A percentile compares a stretch with the other conserved stretches of the same genome.
These are phyloP conservation scores for Henckelia pumila DNA, from an alignment of 257 asterid genomes.

Conservation along the genomic window DNA sequence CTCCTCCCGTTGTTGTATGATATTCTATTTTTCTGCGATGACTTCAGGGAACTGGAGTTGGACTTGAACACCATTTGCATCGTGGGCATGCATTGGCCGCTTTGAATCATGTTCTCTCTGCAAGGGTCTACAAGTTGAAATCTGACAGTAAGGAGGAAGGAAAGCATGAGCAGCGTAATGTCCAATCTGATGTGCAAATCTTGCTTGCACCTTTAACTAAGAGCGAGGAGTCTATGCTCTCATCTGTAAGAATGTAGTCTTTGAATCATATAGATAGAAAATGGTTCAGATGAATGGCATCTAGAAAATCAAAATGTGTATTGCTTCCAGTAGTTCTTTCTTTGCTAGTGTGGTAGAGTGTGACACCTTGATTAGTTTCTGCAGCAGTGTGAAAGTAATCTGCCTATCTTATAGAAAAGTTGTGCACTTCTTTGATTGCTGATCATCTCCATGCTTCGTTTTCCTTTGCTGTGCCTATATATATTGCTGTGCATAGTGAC, in stretches of 20 bases:
- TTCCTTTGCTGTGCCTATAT: background rate
- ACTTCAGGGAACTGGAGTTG: slow-evolving; percentile 76
- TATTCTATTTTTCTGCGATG: slow-evolving; percentile 25
- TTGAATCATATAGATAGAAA: slow-evolving; percentile 22
- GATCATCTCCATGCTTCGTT: slow-evolving; percentile 1
- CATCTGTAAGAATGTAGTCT: slow-evolving; percentile 63
- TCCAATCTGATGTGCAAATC: slow-evolving; percentile 73
- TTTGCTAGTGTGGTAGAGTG: slow-evolving; percentile 20
- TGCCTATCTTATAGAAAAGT: slow-evolving; percentile 4
- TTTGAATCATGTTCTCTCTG: slow-evolving; percentile 62
- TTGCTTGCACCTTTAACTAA: slow-evolving; percentile 73
- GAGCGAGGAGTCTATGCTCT: slow-evolving; percentile 77
- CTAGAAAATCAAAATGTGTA: slow-evolving; percentile 6
- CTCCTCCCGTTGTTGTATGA: slow-evolving; percentile 9
- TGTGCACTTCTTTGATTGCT: background rate
- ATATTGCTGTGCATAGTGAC: background rate
- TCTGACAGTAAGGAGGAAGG: slow-evolving; percentile 49
- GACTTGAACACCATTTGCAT: slow-evolving; percentile 92
- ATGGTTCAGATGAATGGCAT: slow-evolving; percentile 20
- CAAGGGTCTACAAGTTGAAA: slow-evolving; percentile 67
- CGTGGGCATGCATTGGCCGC: slow-evolving; percentile 99
- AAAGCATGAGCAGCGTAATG: slow-evolving; percentile 61
- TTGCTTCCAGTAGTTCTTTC: slow-evolving; percentile 16
- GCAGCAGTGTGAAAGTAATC: slow-evolving; percentile 4
- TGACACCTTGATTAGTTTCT: slow-evolving; percentile 1